phyloP scores from a whole-genome alignment of 1,284 basidiomycete species.

The Agaricales sp. region DNA sequence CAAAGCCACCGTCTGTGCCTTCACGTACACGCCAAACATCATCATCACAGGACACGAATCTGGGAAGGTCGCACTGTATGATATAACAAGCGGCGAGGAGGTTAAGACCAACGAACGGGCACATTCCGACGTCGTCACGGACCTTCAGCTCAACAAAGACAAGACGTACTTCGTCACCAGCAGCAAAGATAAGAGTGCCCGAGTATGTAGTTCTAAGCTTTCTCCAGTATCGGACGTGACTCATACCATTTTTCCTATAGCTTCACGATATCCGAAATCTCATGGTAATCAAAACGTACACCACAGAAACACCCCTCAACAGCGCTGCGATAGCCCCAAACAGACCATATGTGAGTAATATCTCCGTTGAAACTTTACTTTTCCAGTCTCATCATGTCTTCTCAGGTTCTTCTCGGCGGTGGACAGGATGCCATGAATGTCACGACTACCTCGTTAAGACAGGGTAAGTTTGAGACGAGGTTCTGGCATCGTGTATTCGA shows the following conservation, averaged over 20 bases:
- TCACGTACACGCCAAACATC: constrained; percentile 70
- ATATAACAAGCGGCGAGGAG: constrained; percentile 84
- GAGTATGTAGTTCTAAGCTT: constrained; percentile 33
- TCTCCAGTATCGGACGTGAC: constrained; percentile 1
- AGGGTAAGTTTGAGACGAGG: constrained; percentile 96
- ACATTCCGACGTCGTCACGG: constrained; percentile 80
- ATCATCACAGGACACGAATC: constrained; percentile 95
- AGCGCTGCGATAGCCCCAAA: constrained; percentile 82
- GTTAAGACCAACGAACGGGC: constrained; percentile 73
- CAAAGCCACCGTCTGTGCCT: constrained; percentile 93
- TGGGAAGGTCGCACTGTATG: constrained; percentile 88
- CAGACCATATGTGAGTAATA: constrained; percentile 64
- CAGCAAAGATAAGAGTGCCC: constrained; percentile 93
- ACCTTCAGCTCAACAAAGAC: constrained; percentile 87
- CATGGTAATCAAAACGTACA: constrained; percentile 86
- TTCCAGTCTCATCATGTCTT: too few species aligned
- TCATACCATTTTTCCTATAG: constrained; percentile 27
- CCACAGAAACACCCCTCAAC: constrained; percentile 94
- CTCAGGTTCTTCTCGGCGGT: constrained; percentile 84
- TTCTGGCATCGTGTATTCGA: constrained; percentile 99
- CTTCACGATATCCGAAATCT: constrained; percentile 87
- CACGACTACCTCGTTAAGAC: constrained; percentile 87
- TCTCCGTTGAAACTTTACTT: not conserved
- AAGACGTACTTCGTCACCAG: constrained; percentile 93
- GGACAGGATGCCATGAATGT: constrained; percentile 98